Base-by-base conservation (phyloP, 306 rosid species). In the Medicago lupulina region DNA sequence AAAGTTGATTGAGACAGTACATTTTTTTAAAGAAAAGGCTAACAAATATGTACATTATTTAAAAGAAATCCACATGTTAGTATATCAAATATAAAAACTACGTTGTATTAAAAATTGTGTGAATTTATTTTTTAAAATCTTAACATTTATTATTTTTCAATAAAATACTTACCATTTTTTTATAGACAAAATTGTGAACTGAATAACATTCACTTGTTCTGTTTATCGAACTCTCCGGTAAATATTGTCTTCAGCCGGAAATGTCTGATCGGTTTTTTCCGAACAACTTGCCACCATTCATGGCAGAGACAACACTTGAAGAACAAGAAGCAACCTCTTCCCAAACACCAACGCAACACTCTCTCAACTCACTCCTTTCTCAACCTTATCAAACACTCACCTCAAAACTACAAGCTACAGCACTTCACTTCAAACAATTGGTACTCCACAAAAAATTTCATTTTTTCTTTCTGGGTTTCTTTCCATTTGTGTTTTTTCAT, bases 211-310 rank as follows among this genome's bases (percentile, higher is more conserved):
- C n/a, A n/a, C n/a, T n/a, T n/a, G n/a, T n/a, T n/a, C 23, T 21
- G 23, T 23, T 23, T 23, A 23, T 23, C 57, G 3, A 50, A 1
- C 57, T 15, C 54, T 49, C 18, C 25, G 11, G 55, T 50, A 16
- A n/a, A 11, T 40, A 2, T 66, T 66, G 36, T 66, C 4, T 71
- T 38, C 25, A 1, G 67, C 23, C 21, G 59, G 38, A 34, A 16
- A 76, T 93, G 98, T 81, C 86, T 6, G 96, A 93, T 67, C 89
- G 91, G 15, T 93, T 81, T 87, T 93, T 89, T 67, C 89, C 78
- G 8, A 93, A 89, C 70, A 88, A 79, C 25, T 79, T 91, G 94
- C 94, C 89, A 31, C 77, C 62, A 18, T 88, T 83, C 53, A 64
- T 79, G 8, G 81, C 78, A n/a, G 97, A 90, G 80, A 46, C 57